Evolutionary conservation across 371 early-diverging fungal genomes (phyloP), one percentile per base, ranked within the genome.

Genomic region (Mortierella sp.): DNA sequence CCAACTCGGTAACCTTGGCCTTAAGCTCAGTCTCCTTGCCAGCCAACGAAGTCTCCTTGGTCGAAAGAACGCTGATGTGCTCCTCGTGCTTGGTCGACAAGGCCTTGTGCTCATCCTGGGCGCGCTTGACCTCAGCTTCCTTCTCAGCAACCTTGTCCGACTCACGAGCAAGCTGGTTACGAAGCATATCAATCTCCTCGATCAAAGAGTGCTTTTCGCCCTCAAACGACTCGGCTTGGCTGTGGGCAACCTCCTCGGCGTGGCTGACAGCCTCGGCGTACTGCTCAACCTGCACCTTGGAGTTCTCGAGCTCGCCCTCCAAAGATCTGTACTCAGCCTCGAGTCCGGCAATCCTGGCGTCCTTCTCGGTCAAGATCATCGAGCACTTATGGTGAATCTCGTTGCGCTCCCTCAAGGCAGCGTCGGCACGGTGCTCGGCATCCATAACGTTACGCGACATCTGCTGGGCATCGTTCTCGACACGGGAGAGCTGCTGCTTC

Each of bases 151-250:
- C 65, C 82, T 82, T 82, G 11, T 64, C 75, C 7, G 72, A 58
- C 61, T 77, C 78, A 16, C 72, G 64, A 11, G 66, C 29, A n/a
- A 74, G 63, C 63, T 74, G 78, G 22, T 40, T 71, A 10, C 78
- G 82, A 31, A 82, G 72, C 69, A 82, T 74, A n/a, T 82, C 82
- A 71, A 82, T 82, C 66, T 82, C 82, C 41, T 82, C 82, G 61
- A 82, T 82, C 73, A 82, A 66, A 4, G 78, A 77, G 63, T 82
- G 82, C 75, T 82, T 82, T 55, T 82, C 82, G 39, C 75, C 82
- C 45, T 82, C 82, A 61, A 82, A 82, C 29, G 77, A 68, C 67
- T 82, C 82, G 3, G 50, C 72, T 55, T 77, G 77, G 70, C 82
- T 82, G 41, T 68, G 82, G 5, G 82, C 65, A 26, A 82, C 75